A percentile compares a stretch with the other conserved stretches of the same genome.
These are phyloP conservation scores for Paxillus involutus DNA, from an alignment of 768 basidiomycete species.

Conservation along the genomic window DNA sequence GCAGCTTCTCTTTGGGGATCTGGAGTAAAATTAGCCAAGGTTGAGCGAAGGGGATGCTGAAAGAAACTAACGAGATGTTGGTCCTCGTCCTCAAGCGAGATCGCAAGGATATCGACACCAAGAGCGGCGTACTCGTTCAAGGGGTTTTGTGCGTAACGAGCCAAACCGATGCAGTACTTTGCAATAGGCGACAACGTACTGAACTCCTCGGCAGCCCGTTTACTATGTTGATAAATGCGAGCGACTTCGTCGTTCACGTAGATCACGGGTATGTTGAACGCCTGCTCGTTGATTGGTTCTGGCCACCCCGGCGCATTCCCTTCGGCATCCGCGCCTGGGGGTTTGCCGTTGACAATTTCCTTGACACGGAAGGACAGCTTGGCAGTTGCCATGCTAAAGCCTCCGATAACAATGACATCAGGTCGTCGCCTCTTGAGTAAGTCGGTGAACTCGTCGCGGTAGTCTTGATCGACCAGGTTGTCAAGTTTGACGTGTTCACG, in stretches of 20 bases:
- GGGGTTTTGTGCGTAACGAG: slow-evolving; percentile 91
- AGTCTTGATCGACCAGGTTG: slow-evolving; percentile 73
- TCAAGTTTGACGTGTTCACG: slow-evolving; percentile 91
- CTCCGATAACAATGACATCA: slow-evolving; percentile 86
- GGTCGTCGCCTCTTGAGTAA: slow-evolving; percentile 82
- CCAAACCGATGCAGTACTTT: slow-evolving; percentile 92
- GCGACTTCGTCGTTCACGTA: slow-evolving; percentile 92
- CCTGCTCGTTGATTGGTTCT: slow-evolving; percentile 38
- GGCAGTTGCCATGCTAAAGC: slow-evolving; percentile 80
- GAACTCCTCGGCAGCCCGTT: slow-evolving; percentile 83
- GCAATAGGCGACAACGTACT: slow-evolving; percentile 71
- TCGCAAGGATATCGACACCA: slow-evolving; percentile 78
- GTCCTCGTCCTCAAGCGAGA: slow-evolving; percentile 81
- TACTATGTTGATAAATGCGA: slow-evolving; percentile 89
- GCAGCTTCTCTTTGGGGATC: slow-evolving; percentile 85
- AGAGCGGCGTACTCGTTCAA: slow-evolving; percentile 92
- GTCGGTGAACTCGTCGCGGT: slow-evolving; percentile 73
- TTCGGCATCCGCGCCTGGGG: slow-evolving; percentile 23
- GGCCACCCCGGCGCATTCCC: slow-evolving; percentile 22
- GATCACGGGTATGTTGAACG: slow-evolving; percentile 67
- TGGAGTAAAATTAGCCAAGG: slow-evolving; percentile 31
- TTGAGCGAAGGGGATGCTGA: neutral
- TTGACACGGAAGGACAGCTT: slow-evolving; percentile 68
- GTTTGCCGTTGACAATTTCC: slow-evolving; percentile 42
- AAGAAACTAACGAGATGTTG: slow-evolving; percentile 72